Evolutionary conservation across 2,329 filamentous ascomycete genomes (phyloP).

Genomic region (Intubia oerlemansii): DNA sequence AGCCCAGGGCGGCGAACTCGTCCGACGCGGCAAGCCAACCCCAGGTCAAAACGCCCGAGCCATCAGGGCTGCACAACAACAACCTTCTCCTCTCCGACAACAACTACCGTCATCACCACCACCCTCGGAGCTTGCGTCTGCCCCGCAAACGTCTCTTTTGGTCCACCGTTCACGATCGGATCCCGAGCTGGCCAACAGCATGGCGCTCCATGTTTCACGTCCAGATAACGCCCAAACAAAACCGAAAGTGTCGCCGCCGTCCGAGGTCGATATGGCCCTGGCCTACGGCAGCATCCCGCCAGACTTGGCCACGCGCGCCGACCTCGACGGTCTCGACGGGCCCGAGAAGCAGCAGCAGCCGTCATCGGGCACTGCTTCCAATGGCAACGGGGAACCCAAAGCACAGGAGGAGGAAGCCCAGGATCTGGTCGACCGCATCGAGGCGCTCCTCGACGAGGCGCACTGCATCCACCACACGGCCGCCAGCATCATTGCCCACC

Average conservation of each 20-base stretch:
- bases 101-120: no score
- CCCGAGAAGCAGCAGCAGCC: no score
- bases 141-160: conserved; percentile 12
- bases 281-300: conserved; percentile 73
- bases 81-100: no score
- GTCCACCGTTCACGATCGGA: conserved; percentile 19
- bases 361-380: no score
- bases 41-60: no score
- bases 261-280: conserved; percentile 69
- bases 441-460: conserved; percentile 62
- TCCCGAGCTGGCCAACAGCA: conserved; percentile 16
- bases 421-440: conserved; percentile 50
- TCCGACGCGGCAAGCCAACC: no score
- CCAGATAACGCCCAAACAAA: no score
- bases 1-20: no score
- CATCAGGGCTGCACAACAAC: no score
- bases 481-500: conserved; percentile 56
- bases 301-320: conserved; percentile 31
- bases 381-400: conserved; percentile 13
- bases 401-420: conserved; percentile 34
- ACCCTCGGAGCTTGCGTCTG: no score
- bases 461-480: conserved; percentile 77
- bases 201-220: no score
- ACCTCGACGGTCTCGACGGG: conserved; percentile 16
- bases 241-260: conserved; percentile 9